A percentile compares a stretch with the other conserved stretches of the same genome.
These are phyloP conservation scores for Gaultheria prostrata DNA, from an alignment of 148 eudicot species.

Conservation along the genomic window DNA sequence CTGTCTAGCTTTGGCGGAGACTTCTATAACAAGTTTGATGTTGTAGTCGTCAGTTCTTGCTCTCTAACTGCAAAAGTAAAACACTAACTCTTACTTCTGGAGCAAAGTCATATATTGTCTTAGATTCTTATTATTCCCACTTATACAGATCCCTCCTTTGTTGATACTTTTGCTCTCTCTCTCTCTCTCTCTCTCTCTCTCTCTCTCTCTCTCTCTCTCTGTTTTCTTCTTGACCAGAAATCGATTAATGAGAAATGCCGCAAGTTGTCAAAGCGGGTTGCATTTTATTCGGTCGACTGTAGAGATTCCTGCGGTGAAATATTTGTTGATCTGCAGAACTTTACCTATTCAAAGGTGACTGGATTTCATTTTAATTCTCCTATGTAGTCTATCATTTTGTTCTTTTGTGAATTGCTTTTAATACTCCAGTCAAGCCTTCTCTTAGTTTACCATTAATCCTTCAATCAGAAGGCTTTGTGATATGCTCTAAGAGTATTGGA, in stretches of 20 bases:
- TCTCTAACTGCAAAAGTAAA: slow-evolving; percentile 65
- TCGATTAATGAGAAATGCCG: slow-evolving; percentile 78
- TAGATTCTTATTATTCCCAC: not conserved
- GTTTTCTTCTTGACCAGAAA: slow-evolving; percentile 41
- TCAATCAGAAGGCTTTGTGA: not conserved
- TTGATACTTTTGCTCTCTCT: not conserved
- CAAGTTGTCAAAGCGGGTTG: slow-evolving; percentile 68
- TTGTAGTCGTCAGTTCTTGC: slow-evolving; percentile 70
- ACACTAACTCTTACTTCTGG: not conserved
- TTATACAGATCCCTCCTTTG: not conserved
- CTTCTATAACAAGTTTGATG: slow-evolving; percentile 78
- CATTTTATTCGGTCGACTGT: slow-evolving; percentile 87
- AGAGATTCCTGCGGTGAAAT: slow-evolving; percentile 93
- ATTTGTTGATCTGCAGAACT: slow-evolving; percentile 82
- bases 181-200: not conserved
- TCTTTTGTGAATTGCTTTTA: not conserved
- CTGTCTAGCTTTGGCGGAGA: slow-evolving; percentile 51
- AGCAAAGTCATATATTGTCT: not conserved
- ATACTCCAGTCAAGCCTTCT: not conserved
- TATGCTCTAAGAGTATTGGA: not conserved
- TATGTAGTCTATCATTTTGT: not conserved
- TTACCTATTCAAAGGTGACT: slow-evolving; percentile 64
- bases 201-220: not conserved
- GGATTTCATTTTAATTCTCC: not conserved
- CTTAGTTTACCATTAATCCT: not conserved